These are phyloP conservation scores for Phytophthora foliorum DNA, from an alignment of 352 stramenopile species.

Conservation along the genomic window DNA sequence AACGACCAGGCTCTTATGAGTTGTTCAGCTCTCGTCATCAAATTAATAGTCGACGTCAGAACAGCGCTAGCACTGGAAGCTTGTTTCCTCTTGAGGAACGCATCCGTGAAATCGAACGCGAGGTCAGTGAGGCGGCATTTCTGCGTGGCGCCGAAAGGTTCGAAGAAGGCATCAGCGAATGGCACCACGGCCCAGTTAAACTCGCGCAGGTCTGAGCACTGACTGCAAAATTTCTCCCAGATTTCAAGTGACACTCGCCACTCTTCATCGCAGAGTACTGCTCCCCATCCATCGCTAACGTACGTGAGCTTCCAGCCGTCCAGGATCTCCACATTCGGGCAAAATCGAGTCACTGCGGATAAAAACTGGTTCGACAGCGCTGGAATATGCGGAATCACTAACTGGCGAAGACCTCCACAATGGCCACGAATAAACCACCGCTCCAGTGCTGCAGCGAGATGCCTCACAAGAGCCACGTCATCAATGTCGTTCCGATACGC, in stretches of 20 bases:
- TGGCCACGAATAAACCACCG: conserved; percentile 48
- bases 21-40: conserved; percentile 31
- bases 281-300: conserved; percentile 54
- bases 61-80: conserved; percentile 12
- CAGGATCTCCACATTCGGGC: conserved; percentile 60
- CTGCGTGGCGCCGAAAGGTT: conserved; percentile 48
- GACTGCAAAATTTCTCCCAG: conserved; percentile 55
- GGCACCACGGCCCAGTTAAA: conserved; percentile 72
- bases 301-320: conserved; percentile 72
- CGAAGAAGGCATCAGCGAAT: conserved; percentile 60
- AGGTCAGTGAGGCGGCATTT: conserved; percentile 55
- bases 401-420: conserved; percentile 45
- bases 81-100: conserved; percentile 33
- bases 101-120: conserved; percentile 50
- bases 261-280: conserved; percentile 61
- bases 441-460: conserved; percentile 48
- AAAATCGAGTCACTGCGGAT: conserved; percentile 47
- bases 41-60: conserved; percentile 14
- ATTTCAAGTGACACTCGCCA: conserved; percentile 50
- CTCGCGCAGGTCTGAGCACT: conserved; percentile 51
- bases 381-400: conserved; percentile 50
- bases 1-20: conserved; percentile 25
- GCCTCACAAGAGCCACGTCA: conserved; percentile 38
- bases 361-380: conserved; percentile 54
- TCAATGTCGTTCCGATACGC: conserved; percentile 35